Conservation (phyloP, 345 rosid genomes). For the Raphanus sativus region DNA sequence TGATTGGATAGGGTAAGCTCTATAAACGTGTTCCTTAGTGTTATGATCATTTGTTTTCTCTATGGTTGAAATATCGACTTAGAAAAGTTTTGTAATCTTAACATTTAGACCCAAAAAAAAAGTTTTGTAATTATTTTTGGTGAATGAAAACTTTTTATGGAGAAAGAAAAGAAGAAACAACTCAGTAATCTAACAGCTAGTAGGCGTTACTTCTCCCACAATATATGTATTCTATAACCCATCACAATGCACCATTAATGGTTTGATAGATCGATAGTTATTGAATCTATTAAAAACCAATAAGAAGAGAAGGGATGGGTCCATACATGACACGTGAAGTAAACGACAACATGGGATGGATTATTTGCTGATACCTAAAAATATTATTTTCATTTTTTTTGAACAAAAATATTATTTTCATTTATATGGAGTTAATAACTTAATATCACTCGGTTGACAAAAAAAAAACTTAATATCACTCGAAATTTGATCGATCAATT, state of each 20-base stretch:
- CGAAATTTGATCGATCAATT: neutral
- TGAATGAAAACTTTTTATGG: neutral
- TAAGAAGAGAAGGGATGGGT: conserved; percentile 19
- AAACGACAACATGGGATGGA: conserved; percentile 28
- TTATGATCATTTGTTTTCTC: no score
- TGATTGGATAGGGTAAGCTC: neutral
- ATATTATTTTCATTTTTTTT: neutral
- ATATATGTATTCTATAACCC: conserved; percentile 4
- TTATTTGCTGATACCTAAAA: neutral
- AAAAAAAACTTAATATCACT: neutral
- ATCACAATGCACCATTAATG: conserved; percentile 26
- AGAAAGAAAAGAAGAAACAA: neutral
- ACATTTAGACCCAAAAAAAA: no score
- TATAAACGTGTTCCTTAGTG: no score
- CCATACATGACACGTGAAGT: conserved; percentile 28
- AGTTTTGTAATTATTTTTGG: no score
- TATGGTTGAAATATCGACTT: no score
- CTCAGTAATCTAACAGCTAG: neutral
- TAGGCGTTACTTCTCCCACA: conserved; percentile 7
- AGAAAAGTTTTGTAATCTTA: no score
- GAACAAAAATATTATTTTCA: neutral
- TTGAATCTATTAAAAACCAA: conserved; percentile 13
- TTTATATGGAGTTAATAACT: conserved; percentile 1
- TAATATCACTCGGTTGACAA: neutral
- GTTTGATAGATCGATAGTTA: conserved; percentile 21